phyloP scores from a whole-genome alignment of 257 asterid species.

The Cynanchum wilfordii region DNA sequence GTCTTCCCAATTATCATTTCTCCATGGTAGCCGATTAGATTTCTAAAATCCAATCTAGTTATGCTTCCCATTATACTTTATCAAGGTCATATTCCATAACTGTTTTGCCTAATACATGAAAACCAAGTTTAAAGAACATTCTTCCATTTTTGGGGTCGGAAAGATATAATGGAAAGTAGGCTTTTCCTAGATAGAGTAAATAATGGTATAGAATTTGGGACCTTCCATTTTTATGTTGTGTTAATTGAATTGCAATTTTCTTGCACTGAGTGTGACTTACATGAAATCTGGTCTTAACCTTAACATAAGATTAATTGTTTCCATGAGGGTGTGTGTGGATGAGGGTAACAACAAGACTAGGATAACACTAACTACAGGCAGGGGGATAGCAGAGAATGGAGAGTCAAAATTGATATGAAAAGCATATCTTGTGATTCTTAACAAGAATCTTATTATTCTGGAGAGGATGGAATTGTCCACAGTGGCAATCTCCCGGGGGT shows the following conservation, averaged over 20 bases:
- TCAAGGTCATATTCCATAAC: too few relatives aligned
- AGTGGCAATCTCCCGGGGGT: slow-evolving; percentile 10
- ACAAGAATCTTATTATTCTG: neutral
- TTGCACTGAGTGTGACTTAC: neutral
- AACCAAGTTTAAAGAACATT: too few relatives aligned
- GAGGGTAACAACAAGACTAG: neutral
- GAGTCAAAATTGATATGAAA: slow-evolving; percentile 15
- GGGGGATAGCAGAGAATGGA: neutral
- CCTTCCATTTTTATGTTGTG: too few relatives aligned
- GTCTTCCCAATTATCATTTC: neutral
- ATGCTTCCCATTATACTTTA: too few relatives aligned
- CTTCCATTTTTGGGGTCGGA: too few relatives aligned
- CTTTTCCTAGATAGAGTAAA: neutral
- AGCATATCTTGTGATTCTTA: slow-evolving; percentile 9
- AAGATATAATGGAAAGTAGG: too few relatives aligned
- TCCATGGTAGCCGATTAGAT: too few relatives aligned
- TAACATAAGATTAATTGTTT: neutral
- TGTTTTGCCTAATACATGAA: too few relatives aligned
- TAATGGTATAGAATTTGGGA: neutral
- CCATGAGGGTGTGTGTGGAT: slow-evolving; percentile 5
- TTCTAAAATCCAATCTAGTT: too few relatives aligned
- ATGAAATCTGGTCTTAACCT: neutral
- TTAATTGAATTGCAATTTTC: too few relatives aligned
- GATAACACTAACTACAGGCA: neutral
- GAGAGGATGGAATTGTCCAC: neutral